A percentile compares a stretch with the other conserved stretches of the same genome.
These are phyloP conservation scores for Chlorella sorokiniana DNA, from an alignment of 139 green algal genomes.

Conservation along the genomic window DNA sequence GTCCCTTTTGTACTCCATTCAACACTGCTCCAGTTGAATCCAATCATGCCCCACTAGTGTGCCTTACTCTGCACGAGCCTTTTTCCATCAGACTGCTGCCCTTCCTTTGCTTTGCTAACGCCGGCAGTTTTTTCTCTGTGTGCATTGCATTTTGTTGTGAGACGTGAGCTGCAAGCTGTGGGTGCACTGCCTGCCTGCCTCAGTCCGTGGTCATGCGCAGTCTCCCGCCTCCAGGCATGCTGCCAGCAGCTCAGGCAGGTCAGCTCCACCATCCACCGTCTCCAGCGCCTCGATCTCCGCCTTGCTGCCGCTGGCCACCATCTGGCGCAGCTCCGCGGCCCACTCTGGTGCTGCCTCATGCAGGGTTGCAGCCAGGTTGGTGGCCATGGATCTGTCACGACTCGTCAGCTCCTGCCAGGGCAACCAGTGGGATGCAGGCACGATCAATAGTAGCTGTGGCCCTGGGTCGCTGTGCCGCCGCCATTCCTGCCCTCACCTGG, in stretches of 20 bases:
- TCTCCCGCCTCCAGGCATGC: slow-evolving; percentile 16
- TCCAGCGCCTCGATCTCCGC: slow-evolving; percentile 74
- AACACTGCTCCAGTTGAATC: too few relatives aligned
- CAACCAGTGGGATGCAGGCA: neutral
- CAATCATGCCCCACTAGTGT: too few relatives aligned
- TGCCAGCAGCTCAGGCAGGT: slow-evolving; percentile 14
- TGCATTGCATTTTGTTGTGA: neutral
- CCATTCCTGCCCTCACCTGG: slow-evolving; percentile 10
- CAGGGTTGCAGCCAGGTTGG: slow-evolving; percentile 36
- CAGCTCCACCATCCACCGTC: neutral
- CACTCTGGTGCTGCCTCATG: slow-evolving; percentile 26
- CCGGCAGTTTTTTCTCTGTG: too few relatives aligned
- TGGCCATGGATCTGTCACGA: slow-evolving; percentile 47
- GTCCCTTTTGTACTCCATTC: too few relatives aligned
- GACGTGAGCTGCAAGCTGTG: neutral
- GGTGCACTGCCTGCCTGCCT: neutral
- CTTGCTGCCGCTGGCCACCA: slow-evolving; percentile 50
- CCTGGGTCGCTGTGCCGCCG: neutral
- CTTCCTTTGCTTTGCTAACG: too few relatives aligned
- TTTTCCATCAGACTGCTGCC: neutral
- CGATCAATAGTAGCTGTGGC: neutral
- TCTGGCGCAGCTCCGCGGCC: slow-evolving; percentile 55
- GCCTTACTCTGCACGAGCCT: neutral
- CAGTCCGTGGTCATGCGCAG: slow-evolving; percentile 8
- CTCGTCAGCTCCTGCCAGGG: slow-evolving; percentile 40